Base-by-base conservation (phyloP, 2,329 filamentous ascomycete species). In the Hypoxylon sp. region DNA sequence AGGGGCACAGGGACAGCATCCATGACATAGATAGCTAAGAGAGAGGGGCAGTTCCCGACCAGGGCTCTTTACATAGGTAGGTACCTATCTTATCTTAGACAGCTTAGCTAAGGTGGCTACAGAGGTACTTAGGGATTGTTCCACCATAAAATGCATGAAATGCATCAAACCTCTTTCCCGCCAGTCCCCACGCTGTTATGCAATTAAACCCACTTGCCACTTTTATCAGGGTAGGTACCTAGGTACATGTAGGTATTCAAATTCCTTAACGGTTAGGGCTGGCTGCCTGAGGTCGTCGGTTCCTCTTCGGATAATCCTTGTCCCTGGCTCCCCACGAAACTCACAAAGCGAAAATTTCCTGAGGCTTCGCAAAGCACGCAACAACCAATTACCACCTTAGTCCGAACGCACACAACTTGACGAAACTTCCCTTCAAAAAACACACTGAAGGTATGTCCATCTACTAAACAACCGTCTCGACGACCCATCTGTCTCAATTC, bases 291-390 rank as follows among this genome's bases (percentile, higher is more conserved):
- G n/a, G n/a, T n/a, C 60, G 49, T 69, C 73, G 73, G 73, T 51
- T 71, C 44, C 65, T 74, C 72, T 70, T 74, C 73, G 73, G 73
- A 64, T 64, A 69, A 54, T 56, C 48, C 33, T 66, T 67, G n/a
- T n/a, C 59, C 68, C 49, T 61, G 57, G 63, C 64, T 71, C 70
- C 65, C 64, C 73, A 74, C 72, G 71, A 75, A 73, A 73, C 69
- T 70, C 57, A 61, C 56, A 64, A 72, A 71, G 67, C 73, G 65
- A 72, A 71, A 75, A 73, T 70, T 72, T 69, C 59, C 71, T 55
- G 24, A 36, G 33, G 18, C 9, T n/a, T n/a, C n/a, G n/a, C n/a
- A n/a, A 28, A 55, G 46, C 63, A 64, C 61, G 52, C 48, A 48
- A 58, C 53, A 63, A 61, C 67, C 64, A 26, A 53, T 20, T 48